A percentile compares a stretch with the other conserved stretches of the same genome.
Evolutionary conservation across 108 stramenopile genomes (phyloP).

Genomic region (Nitzschia putrida): DNA sequence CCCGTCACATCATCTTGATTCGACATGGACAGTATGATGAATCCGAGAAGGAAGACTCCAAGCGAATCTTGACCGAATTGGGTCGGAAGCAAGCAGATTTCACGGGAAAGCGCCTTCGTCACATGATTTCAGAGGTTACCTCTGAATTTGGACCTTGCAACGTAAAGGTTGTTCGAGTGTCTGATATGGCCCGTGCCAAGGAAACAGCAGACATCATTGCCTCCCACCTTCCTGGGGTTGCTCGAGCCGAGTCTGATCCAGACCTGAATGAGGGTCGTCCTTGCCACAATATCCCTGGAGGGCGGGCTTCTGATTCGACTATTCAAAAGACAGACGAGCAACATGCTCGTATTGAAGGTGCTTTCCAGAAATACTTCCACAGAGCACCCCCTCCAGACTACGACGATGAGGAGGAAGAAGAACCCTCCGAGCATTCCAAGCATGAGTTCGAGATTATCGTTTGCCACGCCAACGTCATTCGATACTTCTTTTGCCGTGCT

Average conservation of each 20-base stretch:
- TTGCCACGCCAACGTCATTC: slow-evolving; percentile 95
- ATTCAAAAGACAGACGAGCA: slow-evolving; percentile 65
- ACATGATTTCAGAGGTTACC: slow-evolving; percentile 62
- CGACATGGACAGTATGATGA: slow-evolving; percentile 94
- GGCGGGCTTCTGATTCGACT: slow-evolving; percentile 49
- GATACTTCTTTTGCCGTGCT: slow-evolving; percentile 90
- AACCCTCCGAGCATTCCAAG: slow-evolving; percentile 30
- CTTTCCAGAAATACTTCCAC: slow-evolving; percentile 86
- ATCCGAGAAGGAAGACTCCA: slow-evolving; percentile 70
- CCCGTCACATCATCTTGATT: slow-evolving; percentile 84
- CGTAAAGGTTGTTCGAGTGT: slow-evolving; percentile 74
- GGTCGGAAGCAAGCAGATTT: slow-evolving; percentile 83
- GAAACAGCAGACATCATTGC: slow-evolving; percentile 86
- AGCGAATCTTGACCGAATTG: slow-evolving; percentile 77
- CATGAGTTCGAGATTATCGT: slow-evolving; percentile 94
- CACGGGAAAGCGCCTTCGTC: slow-evolving; percentile 74
- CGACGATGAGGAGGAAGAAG: slow-evolving; percentile 19
- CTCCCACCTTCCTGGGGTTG: slow-evolving; percentile 54
- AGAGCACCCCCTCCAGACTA: slow-evolving; percentile 53
- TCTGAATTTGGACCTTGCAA: slow-evolving; percentile 70
- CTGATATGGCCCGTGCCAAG: slow-evolving; percentile 82
- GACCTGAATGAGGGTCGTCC: slow-evolving; percentile 86
- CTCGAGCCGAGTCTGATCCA: slow-evolving; percentile 67
- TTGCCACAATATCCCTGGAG: slow-evolving; percentile 76
- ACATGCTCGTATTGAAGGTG: slow-evolving; percentile 82